Conservation (phyloP, 495 filamentous ascomycete genomes). For the Hypoxylon rickii region DNA sequence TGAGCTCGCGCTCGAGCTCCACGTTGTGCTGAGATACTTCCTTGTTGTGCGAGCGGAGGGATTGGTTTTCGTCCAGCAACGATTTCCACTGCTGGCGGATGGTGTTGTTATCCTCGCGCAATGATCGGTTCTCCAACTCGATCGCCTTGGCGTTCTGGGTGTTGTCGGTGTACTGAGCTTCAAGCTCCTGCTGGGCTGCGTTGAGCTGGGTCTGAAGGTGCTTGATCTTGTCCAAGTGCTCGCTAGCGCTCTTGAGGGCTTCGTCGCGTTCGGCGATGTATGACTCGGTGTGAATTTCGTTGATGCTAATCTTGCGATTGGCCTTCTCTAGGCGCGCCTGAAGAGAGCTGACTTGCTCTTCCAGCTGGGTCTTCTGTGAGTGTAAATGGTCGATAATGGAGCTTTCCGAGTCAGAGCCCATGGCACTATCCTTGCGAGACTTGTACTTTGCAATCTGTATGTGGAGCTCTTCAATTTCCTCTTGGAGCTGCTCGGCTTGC, state of each 20-base stretch:
- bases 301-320: constrained; percentile 48
- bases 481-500: constrained; percentile 53
- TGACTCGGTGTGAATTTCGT: constrained; percentile 52
- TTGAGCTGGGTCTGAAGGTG: constrained; percentile 49
- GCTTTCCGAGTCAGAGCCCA: constrained; percentile 52
- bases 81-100: constrained; percentile 37
- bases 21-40: constrained; percentile 39
- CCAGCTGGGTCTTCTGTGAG: constrained; percentile 42
- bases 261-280: constrained; percentile 52
- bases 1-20: constrained; percentile 45
- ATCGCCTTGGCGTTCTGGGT: constrained; percentile 9
- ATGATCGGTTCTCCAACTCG: constrained; percentile 40
- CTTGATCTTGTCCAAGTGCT: constrained; percentile 50
- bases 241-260: constrained; percentile 46
- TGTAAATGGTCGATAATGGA: constrained; percentile 44
- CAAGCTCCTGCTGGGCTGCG: constrained; percentile 43
- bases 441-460: constrained; percentile 46
- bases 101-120: constrained; percentile 41
- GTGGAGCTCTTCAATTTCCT: constrained; percentile 50
- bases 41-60: constrained; percentile 35
- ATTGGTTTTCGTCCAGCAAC: constrained; percentile 33
- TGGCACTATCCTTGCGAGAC: constrained; percentile 49
- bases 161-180: constrained; percentile 27
- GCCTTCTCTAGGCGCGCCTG: constrained; percentile 51
- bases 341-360: constrained; percentile 48